phyloP scores from a whole-genome alignment of 192 early-diverging fungal species.

The Physocladia obscura region DNA sequence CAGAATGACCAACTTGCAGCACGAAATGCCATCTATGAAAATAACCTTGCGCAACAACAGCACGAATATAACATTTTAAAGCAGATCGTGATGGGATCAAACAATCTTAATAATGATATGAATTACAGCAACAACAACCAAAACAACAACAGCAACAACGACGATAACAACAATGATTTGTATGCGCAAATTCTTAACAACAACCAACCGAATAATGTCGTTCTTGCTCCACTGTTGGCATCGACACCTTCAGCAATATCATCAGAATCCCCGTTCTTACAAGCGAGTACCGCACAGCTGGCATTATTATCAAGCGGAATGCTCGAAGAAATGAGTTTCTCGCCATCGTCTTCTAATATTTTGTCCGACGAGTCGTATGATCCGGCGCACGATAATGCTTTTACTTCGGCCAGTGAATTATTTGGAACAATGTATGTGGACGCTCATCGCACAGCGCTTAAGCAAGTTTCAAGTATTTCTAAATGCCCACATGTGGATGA shows the following conservation, averaged over 20 bases:
- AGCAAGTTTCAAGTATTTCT: background rate
- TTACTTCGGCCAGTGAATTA: background rate
- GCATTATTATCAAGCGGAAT: background rate
- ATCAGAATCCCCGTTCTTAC: background rate
- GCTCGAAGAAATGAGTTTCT: background rate
- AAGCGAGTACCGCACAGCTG: background rate
- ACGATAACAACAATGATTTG: background rate
- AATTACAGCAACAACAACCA: no score
- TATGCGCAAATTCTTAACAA: background rate
- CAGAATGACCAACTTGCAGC: background rate
- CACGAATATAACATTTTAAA: background rate
- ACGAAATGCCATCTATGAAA: background rate
- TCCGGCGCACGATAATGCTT: background rate
- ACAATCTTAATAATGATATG: no score
- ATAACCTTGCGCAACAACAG: background rate
- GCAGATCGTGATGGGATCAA: no score
- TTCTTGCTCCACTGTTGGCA: background rate
- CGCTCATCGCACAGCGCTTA: background rate
- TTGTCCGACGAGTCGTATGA: background rate
- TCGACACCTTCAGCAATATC: background rate
- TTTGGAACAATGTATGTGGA: constrained; percentile 10
- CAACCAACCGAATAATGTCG: background rate
- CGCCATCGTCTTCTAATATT: background rate
- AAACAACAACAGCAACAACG: no score
- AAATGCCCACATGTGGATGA: constrained; percentile 7